Percentiles rank a stretch among this genome's conserved stretches.
These are phyloP conservation scores for Pseudogymnoascus sp. DNA, from an alignment of 2,329 filamentous ascomycete genomes.

Conservation along the genomic window DNA sequence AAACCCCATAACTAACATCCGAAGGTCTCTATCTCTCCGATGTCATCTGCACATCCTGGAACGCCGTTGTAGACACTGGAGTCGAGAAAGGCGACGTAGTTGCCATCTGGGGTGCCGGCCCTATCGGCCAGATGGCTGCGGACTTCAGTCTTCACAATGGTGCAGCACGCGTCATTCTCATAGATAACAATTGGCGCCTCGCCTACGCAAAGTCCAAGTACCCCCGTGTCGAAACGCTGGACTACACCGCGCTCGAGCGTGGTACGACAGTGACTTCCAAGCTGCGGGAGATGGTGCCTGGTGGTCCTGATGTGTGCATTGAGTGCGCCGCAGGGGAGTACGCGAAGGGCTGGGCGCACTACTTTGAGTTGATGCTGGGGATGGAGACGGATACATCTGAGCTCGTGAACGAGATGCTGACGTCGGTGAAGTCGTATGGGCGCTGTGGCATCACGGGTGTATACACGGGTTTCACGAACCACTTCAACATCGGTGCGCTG, in stretches of 20 bases:
- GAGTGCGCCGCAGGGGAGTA: constrained; percentile 59
- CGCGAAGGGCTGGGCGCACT: constrained; percentile 52
- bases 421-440: constrained; percentile 43
- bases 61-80: constrained; percentile 55
- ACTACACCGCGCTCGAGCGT: constrained; percentile 53
- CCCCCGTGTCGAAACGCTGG: constrained; percentile 57
- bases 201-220: constrained; percentile 58
- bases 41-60: constrained; percentile 54
- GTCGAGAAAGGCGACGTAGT: constrained; percentile 56
- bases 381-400: constrained; percentile 57
- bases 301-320: constrained; percentile 66
- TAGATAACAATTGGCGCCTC: constrained; percentile 40
- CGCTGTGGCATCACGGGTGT: constrained; percentile 52
- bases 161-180: constrained; percentile 53
- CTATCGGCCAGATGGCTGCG: constrained; percentile 55
- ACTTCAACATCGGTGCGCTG: constrained; percentile 56
- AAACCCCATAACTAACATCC: background rate
- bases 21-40: constrained; percentile 52
- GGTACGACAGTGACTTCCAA: constrained; percentile 62
- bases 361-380: constrained; percentile 45
- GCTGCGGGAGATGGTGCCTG: constrained; percentile 65
- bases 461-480: constrained; percentile 41
- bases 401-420: constrained; percentile 48
- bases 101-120: constrained; percentile 57
- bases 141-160: constrained; percentile 49